A percentile compares a stretch with the other conserved stretches of the same genome.
phyloP scores from a whole-genome alignment of 2,329 filamentous ascomycete genomes.

The Trichoderma koningii region DNA sequence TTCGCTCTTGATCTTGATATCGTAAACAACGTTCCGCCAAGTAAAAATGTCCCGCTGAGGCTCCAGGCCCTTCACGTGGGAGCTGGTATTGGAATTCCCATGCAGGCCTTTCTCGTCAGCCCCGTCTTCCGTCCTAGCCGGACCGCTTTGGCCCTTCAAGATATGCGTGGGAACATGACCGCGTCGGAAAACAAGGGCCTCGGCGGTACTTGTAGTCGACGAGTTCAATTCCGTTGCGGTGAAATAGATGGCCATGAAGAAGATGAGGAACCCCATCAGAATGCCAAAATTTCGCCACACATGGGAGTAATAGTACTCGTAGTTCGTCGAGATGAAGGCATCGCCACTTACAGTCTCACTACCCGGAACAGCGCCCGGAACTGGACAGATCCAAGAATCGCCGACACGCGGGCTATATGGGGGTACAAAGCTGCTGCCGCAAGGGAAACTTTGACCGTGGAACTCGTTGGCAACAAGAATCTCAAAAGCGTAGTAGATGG shows the following conservation, averaged over 20 bases:
- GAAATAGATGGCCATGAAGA: slow-evolving; percentile 66
- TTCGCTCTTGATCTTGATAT: slow-evolving; percentile 72
- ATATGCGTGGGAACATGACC: slow-evolving; percentile 53
- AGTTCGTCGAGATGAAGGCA: slow-evolving; percentile 58
- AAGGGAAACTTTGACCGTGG: slow-evolving; percentile 57
- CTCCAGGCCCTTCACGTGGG: slow-evolving; percentile 34
- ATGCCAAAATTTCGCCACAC: slow-evolving; percentile 72
- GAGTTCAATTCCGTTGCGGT: slow-evolving; percentile 66
- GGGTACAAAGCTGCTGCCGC: slow-evolving; percentile 52
- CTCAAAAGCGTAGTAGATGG: slow-evolving; percentile 74
- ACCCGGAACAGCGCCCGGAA: slow-evolving; percentile 58
- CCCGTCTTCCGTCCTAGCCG: slow-evolving; percentile 38
- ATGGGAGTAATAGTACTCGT: slow-evolving; percentile 58
- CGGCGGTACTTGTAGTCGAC: slow-evolving; percentile 62
- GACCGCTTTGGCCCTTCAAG: slow-evolving; percentile 36
- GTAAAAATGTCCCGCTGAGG: slow-evolving; percentile 66
- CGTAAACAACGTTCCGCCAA: slow-evolving; percentile 74
- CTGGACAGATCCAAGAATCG: slow-evolving; percentile 55
- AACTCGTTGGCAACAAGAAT: slow-evolving; percentile 74
- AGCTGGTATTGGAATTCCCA: not conserved
- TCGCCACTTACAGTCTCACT: slow-evolving; percentile 60
- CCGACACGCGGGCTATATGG: slow-evolving; percentile 48
- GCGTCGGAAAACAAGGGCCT: slow-evolving; percentile 67
- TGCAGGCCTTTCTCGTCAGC: slow-evolving; percentile 32
- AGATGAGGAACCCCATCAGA: slow-evolving; percentile 62